Evolutionary conservation across 2,329 filamentous ascomycete species (phyloP), one percentile per base, ranked within the genome.

Genomic region (Coleophoma crateriformis): DNA sequence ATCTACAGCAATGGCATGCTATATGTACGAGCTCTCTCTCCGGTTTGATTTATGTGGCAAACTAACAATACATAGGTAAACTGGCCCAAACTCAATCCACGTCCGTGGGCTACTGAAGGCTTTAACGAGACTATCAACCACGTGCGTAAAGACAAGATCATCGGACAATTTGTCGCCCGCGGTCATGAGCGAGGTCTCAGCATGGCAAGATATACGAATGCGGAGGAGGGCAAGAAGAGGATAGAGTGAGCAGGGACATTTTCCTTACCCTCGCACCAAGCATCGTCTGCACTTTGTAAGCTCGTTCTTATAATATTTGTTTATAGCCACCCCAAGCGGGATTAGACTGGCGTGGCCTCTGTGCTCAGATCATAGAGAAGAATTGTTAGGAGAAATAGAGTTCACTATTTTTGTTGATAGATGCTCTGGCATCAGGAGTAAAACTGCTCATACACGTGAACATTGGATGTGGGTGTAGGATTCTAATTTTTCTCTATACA

Each of bases 191-290:
- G 91, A 14, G 90, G 90, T 3, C 79, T 89, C 54, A 96, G 90
- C 70, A 88, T 88, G 57, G 85, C 87, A 40, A 78, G 89, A 54
- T 85, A 95, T 59, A 79, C 89, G 33, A 94, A 87, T 59, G 82
- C 95, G 48, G 94, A 99, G 68, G 94, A 99, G 71, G 94, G 94
- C 47, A 99, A 99, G 79, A 99, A 96, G 80, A 88, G 94, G 67
- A 95, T 95, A 64, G 94, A 99, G 67, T 91, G 47, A 45, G 40
- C 41, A 27, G 20, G 35, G 15, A 4, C 11, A n/a, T 8, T 38
- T 38, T 38, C 15, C 41, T 27, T 32, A 20, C 27, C 27, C 27
- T 27, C 27, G 27, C 20, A 32, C 10, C 13, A 44, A 14, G 13
- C 19, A n/a, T 32, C 15, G 22, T 44, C 19, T n/a, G n/a, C 27